Evolutionary conservation across 2,329 filamentous ascomycete species (phyloP).

Genomic region (Myriangium duriaei): DNA sequence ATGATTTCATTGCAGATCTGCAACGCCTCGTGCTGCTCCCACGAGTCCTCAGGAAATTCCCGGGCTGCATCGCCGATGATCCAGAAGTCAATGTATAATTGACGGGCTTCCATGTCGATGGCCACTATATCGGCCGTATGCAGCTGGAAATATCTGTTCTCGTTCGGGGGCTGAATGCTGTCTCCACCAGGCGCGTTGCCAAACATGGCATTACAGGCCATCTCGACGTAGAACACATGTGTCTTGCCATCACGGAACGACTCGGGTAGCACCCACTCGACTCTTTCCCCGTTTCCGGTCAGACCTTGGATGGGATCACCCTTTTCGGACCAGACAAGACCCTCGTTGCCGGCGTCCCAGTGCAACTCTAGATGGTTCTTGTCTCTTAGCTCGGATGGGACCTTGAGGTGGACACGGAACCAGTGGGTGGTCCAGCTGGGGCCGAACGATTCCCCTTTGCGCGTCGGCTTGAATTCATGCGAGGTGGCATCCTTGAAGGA

Average conservation of each 20-base stretch:
- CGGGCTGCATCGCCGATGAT: conserved; percentile 84
- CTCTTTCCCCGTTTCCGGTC: conserved; percentile 76
- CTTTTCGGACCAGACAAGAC: conserved; percentile 82
- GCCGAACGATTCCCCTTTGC: conserved; percentile 69
- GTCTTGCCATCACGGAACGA: conserved; percentile 72
- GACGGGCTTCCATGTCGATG: conserved; percentile 73
- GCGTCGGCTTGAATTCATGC: conserved; percentile 57
- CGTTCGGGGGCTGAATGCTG: conserved; percentile 74
- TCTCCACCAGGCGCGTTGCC: conserved; percentile 79
- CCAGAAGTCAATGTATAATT: conserved; percentile 86
- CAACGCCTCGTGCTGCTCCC: conserved; percentile 78
- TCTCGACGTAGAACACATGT: conserved; percentile 88
- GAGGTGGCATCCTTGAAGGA: conserved; percentile 71
- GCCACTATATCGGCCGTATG: conserved; percentile 73
- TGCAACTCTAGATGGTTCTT: conserved; percentile 86
- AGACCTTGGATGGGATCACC: conserved; percentile 86
- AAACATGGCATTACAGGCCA: conserved; percentile 99
- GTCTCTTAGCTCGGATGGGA: conserved; percentile 59
- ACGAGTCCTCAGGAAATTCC: conserved; percentile 79
- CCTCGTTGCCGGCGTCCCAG: conserved; percentile 92
- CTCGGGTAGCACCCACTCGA: conserved; percentile 82
- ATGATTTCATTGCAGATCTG: conserved; percentile 80
- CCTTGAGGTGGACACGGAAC: conserved; percentile 73
- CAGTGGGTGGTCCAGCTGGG: conserved; percentile 97
- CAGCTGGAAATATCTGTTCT: conserved; percentile 70